Evolutionary conservation across 73 alveolate genomes (phyloP).

Genomic region (Tetrahymena borealis): DNA sequence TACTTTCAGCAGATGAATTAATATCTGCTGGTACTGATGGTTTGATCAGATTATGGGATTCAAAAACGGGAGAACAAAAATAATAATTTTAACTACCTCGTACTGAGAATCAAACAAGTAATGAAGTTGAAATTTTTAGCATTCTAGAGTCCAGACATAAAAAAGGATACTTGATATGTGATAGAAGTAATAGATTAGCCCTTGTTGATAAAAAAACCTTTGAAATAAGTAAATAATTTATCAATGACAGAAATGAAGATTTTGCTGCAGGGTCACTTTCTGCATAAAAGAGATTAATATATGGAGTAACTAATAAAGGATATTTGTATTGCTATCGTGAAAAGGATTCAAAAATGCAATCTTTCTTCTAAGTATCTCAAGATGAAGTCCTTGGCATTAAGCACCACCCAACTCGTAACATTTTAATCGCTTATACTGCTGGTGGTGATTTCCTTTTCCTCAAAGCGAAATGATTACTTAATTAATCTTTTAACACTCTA

Average conservation of each 20-base stretch:
- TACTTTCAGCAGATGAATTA: not conserved
- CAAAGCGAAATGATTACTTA: not conserved
- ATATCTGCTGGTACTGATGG: not conserved
- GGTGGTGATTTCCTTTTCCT: not conserved
- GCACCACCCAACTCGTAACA: not conserved
- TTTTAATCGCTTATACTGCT: not conserved
- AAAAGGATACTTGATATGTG: not conserved
- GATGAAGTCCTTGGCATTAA: not conserved
- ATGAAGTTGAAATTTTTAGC: not conserved
- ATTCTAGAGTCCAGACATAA: not conserved
- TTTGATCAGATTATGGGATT: not conserved
- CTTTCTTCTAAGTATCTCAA: not conserved
- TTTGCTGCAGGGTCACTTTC: not conserved
- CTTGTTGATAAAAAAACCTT: not conserved
- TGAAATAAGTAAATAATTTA: not conserved
- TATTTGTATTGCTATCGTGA: not conserved
- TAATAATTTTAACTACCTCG: not conserved
- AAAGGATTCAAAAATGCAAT: not conserved
- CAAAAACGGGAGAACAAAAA: not conserved
- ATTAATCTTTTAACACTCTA: too few relatives aligned
- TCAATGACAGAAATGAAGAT: not conserved
- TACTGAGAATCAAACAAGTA: not conserved
- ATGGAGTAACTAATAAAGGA: not conserved
- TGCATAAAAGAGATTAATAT: not conserved
- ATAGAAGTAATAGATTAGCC: not conserved